A percentile compares a stretch with the other conserved stretches of the same genome.
Conservation (phyloP, 129 eudicot species). For the Flaveria ramosissima region DNA sequence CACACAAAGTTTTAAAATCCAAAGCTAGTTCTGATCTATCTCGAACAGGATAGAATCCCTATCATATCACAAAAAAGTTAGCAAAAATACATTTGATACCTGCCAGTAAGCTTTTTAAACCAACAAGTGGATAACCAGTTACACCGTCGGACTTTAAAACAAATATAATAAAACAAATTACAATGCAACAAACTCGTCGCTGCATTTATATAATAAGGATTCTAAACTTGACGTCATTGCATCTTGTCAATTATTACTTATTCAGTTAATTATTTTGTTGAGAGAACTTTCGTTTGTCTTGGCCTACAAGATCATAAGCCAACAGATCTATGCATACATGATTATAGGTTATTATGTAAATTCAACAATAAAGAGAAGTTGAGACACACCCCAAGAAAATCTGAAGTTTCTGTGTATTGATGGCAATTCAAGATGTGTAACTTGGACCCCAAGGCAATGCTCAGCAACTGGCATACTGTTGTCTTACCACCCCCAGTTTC, state of each 20-base stretch:
- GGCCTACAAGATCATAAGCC: neutral
- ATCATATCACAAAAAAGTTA: constrained; percentile 7
- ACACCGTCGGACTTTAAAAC: too few species aligned
- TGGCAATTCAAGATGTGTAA: constrained; percentile 93
- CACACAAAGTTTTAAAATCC: constrained; percentile 59
- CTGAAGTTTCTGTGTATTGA: constrained; percentile 97
- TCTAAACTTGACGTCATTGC: neutral
- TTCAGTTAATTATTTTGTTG: neutral
- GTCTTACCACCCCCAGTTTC: constrained; percentile 99
- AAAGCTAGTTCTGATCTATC: constrained; percentile 68
- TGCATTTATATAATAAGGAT: neutral
- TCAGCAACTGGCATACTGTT: constrained; percentile 86
- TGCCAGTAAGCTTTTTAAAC: too few species aligned
- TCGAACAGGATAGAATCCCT: constrained; percentile 95
- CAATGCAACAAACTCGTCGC: neutral
- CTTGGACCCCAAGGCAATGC: constrained; percentile 63
- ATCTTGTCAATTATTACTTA: neutral
- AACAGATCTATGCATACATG: neutral
- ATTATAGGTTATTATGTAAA: neutral
- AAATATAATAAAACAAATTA: neutral
- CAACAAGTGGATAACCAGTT: too few species aligned
- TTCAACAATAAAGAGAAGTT: neutral
- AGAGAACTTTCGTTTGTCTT: neutral
- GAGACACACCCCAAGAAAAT: constrained; percentile 89
- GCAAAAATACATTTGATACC: too few species aligned